Evolutionary conservation across 345 rosid species (phyloP), one percentile per base, ranked within the genome.

Genomic region (Euclidium syriacum): DNA sequence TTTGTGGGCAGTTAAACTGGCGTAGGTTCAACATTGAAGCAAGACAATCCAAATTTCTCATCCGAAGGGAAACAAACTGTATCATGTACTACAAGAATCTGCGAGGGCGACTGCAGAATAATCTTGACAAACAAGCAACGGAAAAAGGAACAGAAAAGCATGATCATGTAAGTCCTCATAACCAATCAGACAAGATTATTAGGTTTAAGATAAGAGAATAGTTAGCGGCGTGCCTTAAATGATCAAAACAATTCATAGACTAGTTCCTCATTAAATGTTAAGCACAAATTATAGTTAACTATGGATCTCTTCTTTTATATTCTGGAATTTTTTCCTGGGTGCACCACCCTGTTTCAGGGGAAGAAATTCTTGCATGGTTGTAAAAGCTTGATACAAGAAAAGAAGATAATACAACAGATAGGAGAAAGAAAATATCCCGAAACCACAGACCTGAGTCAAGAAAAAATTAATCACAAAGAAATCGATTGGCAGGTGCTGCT

Each of bases 321-420:
- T n/a, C n/a, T n/a, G n/a, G n/a, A n/a, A n/a, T n/a, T n/a, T n/a
- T n/a, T n/a, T n/a, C n/a, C n/a, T n/a, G n/a, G n/a, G n/a, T n/a
- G n/a, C n/a, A n/a, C n/a, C n/a, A n/a, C n/a, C n/a, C n/a, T n/a
- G n/a, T n/a, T n/a, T n/a, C n/a, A n/a, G n/a, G 17, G 42, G 18
- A 53, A 32, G 59, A 16, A 17, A 29, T 12, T 16, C 12, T 53
- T 34, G 18, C 43, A 34, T 8, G 17, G 59, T 20, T 53, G 42
- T 53, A 34, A 53, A 22, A 53, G 29, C 30, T 20, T 53, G 42
- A 19, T 18, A 24, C 40, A 53, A 34, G 59, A 53, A 20, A 53
- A 53, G 42, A 53, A 22, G 30, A 33, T 18, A 34, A 42, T 53
- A n/a, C 42, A 53, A 35, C 59, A 22, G 59, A 53, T 32, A 12